A percentile compares a stretch with the other conserved stretches of the same genome.
phyloP scores from a whole-genome alignment of 2,329 filamentous ascomycete species.

The Metarhizium album region DNA sequence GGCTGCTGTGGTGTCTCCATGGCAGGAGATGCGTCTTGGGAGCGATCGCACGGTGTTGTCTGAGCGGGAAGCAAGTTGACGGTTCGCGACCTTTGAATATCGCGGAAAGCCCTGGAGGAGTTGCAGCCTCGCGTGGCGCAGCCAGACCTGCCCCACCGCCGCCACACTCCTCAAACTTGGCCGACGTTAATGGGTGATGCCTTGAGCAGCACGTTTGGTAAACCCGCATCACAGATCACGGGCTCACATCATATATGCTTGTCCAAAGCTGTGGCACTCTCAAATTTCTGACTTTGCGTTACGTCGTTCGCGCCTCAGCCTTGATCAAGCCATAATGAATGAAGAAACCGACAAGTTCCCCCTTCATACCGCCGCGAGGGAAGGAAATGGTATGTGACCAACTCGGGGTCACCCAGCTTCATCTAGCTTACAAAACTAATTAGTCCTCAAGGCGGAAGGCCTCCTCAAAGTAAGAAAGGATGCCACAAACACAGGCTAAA shows the following conservation, averaged over 20 bases:
- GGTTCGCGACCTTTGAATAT: neutral
- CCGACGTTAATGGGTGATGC: neutral
- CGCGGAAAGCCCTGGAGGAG: neutral
- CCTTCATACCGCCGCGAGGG: conserved; percentile 76
- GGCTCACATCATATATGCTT: no score
- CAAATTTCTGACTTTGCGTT: neutral
- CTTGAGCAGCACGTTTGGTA: neutral
- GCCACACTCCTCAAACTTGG: neutral
- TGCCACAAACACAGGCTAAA: neutral
- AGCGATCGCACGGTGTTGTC: neutral
- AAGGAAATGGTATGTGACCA: conserved; percentile 59
- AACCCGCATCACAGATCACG: neutral
- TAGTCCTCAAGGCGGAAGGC: conserved; percentile 10
- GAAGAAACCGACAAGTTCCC: conserved; percentile 54
- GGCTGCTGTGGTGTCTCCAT: conserved; percentile 25
- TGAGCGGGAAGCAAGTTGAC: conserved; percentile 9
- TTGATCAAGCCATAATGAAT: conserved; percentile 14
- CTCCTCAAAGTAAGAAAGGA: conserved; percentile 9
- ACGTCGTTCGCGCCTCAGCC: neutral
- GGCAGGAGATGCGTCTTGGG: neutral
- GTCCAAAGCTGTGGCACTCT: neutral
- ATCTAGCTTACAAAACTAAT: neutral
- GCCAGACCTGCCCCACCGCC: conserved; percentile 1
- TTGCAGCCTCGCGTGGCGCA: conserved; percentile 21
- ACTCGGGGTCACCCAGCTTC: neutral